Conservation (phyloP, 1,284 basidiomycete genomes). For the Moniliella sp. region DNA sequence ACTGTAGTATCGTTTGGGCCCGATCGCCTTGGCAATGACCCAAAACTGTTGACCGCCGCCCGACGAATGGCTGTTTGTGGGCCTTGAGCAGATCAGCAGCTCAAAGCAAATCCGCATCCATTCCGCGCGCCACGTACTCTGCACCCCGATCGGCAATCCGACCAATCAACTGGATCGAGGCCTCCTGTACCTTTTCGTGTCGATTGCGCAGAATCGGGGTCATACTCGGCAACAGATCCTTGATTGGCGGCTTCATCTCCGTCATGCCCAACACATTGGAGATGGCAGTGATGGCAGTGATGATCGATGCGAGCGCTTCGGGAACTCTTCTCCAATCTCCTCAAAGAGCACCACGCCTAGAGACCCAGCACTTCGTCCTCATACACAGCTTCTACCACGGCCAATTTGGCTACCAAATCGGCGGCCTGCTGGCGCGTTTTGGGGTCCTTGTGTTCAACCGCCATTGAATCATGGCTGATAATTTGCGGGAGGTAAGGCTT, state of each 20-base stretch:
- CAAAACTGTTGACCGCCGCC: slow-evolving; percentile 97
- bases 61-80: slow-evolving; percentile 99
- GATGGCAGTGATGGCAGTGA: slow-evolving; percentile 89
- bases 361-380: slow-evolving; percentile 92
- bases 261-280: slow-evolving; percentile 99
- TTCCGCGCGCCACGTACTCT: slow-evolving; percentile 90
- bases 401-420: slow-evolving; percentile 76
- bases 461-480: slow-evolving; percentile 97
- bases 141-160: slow-evolving; percentile 97
- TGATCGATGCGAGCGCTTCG: slow-evolving; percentile 91
- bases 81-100: slow-evolving; percentile 82
- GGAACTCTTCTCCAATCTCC: slow-evolving; percentile 96
- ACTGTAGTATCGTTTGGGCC: slow-evolving; percentile 95
- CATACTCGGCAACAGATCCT: slow-evolving; percentile 93
- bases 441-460: slow-evolving; percentile 93
- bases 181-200: slow-evolving; percentile 98
- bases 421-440: slow-evolving; percentile 97
- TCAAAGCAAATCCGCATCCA: slow-evolving; percentile 99
- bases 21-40: slow-evolving; percentile 95
- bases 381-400: slow-evolving; percentile 92
- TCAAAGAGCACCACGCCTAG: slow-evolving; percentile 91
- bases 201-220: slow-evolving; percentile 94
- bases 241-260: slow-evolving; percentile 97
- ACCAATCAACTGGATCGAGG: slow-evolving; percentile 95
- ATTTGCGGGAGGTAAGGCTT: slow-evolving; percentile 97